These are phyloP conservation scores for Theobroma cacao DNA, from an alignment of 345 rosid species.

Conservation along the genomic window DNA sequence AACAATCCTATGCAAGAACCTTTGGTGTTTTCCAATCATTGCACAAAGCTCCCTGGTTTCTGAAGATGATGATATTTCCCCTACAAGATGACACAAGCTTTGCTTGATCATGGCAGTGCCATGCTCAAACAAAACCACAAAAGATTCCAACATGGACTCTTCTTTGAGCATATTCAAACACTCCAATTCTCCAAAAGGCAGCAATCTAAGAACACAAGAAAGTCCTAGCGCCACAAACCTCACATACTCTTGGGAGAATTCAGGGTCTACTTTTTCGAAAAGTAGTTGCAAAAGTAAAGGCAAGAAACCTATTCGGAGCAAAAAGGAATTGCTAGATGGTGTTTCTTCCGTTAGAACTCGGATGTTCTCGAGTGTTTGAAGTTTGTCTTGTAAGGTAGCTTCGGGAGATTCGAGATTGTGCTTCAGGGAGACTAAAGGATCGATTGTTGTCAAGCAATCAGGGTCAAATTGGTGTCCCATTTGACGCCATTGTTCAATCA, in stretches of 20 bases:
- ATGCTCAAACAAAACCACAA: constrained; percentile 33
- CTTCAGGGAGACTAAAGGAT: constrained; percentile 34
- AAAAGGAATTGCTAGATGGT: constrained; percentile 15
- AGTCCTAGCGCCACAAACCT: constrained; percentile 36
- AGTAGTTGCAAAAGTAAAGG: constrained; percentile 40
- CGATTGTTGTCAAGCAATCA: constrained; percentile 7
- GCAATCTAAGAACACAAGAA: constrained; percentile 34
- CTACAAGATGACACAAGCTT: constrained; percentile 42
- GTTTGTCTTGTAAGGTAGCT: constrained; percentile 25
- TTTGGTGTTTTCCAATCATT: constrained; percentile 22
- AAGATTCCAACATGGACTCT: constrained; percentile 35
- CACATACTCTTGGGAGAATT: constrained; percentile 24
- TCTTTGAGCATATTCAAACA: constrained; percentile 38
- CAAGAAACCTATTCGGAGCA: constrained; percentile 44
- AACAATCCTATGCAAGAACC: constrained; percentile 24
- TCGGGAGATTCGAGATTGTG: constrained; percentile 38
- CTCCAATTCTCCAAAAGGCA: constrained; percentile 22
- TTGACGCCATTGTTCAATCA: constrained; percentile 55
- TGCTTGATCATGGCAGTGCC: constrained; percentile 28
- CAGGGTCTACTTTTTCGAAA: constrained; percentile 27
- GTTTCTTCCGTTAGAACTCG: constrained; percentile 28
- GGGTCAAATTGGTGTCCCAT: constrained; percentile 30
- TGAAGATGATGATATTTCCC: constrained; percentile 35
- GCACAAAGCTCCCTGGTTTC: constrained; percentile 42
- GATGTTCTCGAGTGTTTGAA: constrained; percentile 27